These are phyloP conservation scores for Mycosphaerella arachidis DNA, from an alignment of 2,329 filamentous ascomycete species.

Conservation along the genomic window DNA sequence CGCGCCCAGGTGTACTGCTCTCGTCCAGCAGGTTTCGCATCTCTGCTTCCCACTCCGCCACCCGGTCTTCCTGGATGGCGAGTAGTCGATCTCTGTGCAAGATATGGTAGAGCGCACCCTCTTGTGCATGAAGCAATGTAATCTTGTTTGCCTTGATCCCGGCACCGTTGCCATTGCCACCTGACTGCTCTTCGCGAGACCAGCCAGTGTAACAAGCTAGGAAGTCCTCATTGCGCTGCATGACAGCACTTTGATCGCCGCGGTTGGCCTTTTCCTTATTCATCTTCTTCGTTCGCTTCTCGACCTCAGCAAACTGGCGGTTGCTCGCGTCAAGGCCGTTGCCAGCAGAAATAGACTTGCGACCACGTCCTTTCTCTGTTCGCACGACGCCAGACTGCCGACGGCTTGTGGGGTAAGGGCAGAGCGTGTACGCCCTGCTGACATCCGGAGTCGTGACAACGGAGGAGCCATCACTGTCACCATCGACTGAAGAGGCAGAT, in stretches of 20 bases:
- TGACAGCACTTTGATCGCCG: conserved; percentile 9
- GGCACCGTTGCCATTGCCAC: conserved; percentile 22
- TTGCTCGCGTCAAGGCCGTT: background rate
- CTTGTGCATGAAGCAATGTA: conserved; percentile 8
- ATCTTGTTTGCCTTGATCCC: conserved; percentile 16
- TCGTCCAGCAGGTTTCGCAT: conserved; percentile 5
- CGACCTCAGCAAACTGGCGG: background rate
- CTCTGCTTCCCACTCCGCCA: conserved; percentile 3
- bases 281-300: conserved; percentile 15
- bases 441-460: conserved; percentile 12
- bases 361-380: background rate
- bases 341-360: background rate
- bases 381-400: conserved; percentile 6
- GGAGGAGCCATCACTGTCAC: conserved; percentile 9
- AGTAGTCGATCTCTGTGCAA: conserved; percentile 3
- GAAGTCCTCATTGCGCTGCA: conserved; percentile 13
- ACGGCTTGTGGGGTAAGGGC: background rate
- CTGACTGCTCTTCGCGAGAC: conserved; percentile 14
- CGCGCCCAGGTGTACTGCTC: background rate
- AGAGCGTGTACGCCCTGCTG: conserved; percentile 11
- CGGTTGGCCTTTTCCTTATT: conserved; percentile 19
- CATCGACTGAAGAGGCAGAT: conserved; percentile 6
- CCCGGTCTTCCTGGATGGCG: conserved; percentile 5
- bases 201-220: conserved; percentile 10
- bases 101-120: conserved; percentile 1